Base-by-base conservation (phyloP, 768 basidiomycete genomes). In the Chiua virens region DNA sequence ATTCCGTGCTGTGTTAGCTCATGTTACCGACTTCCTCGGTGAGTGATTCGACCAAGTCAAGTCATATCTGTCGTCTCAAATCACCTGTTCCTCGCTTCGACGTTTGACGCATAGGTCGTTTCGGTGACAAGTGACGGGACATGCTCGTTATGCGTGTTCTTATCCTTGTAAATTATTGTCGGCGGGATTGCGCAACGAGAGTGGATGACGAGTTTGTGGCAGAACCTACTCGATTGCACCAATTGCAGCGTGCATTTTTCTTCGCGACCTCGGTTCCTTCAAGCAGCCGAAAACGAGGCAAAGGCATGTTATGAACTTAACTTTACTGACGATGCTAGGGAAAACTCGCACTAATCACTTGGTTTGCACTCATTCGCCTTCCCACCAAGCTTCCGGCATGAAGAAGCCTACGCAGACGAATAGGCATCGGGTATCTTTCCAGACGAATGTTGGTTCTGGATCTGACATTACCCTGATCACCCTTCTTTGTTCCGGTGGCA, bases 201-300 rank as follows among this genome's bases (percentile, higher is more conserved):
- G 35, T 41, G 23, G 37, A 36, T 36, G 53, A 37, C 37, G 10
- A 34, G 34, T 17, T 34, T 34, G 18, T 30, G 10, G 47, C 37
- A 43, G 35, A 54, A 53, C 23, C 34, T 25, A 47, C 23, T 38
- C 50, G 18, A 42, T 50, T 20, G 41, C 35, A 27, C 45, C 43
- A 35, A 44, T 35, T 21, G 25, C 45, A 40, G 22, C 14, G 17
- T 17, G 21, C 6, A 8, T 45, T n/a, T 46, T 45, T 28, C 36
- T 47, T 40, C 36, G 42, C 54, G 42, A 35, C 36, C 43, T 60
- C 57, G 46, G 50, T 54, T 61, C 58, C 44, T 44, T 45, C 25
- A 38, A 49, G 42, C 57, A 57, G 41, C 50, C 52, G 54, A 59
- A 49, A 66, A 66, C 56, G 63, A 54, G 62, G 65, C 47, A 41